Evolutionary conservation across 176 grass and related monocot species (phyloP).

Genomic region (Aegilops speltoides): DNA sequence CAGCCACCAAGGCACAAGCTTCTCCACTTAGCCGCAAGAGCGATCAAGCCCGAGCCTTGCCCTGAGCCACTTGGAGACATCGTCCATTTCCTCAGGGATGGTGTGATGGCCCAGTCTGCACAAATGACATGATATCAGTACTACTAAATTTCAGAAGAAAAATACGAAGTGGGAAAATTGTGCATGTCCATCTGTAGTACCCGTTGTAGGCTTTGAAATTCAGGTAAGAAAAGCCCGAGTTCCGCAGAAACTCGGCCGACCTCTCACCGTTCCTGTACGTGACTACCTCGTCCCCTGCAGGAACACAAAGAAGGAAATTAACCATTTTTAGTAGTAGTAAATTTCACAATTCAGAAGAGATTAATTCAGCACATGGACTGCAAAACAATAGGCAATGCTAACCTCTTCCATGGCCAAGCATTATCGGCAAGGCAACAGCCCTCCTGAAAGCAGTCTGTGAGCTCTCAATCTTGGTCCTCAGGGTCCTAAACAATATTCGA

Average conservation of each 20-base stretch:
- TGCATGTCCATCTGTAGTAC: constrained; percentile 48
- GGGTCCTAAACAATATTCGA: constrained; percentile 43
- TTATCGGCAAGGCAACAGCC: constrained; percentile 64
- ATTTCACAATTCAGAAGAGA: neutral
- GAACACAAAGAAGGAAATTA: neutral
- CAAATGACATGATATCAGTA: constrained; percentile 3
- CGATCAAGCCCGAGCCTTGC: constrained; percentile 68
- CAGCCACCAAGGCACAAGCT: constrained; percentile 12
- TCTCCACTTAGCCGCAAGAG: constrained; percentile 34
- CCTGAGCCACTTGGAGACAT: constrained; percentile 87
- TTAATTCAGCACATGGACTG: neutral
- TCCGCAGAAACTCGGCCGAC: constrained; percentile 60
- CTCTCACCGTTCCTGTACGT: constrained; percentile 76
- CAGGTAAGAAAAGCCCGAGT: constrained; percentile 62
- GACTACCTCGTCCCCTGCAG: constrained; percentile 83
- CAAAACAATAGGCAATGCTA: neutral
- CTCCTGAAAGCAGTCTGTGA: constrained; percentile 65
- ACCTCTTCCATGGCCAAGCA: constrained; percentile 91
- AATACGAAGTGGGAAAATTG: neutral
- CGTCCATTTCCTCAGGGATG: constrained; percentile 95
- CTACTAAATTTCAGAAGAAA: neutral
- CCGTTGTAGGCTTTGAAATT: constrained; percentile 78
- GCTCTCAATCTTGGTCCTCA: constrained; percentile 84
- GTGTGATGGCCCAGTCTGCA: constrained; percentile 87
- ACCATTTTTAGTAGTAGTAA: neutral